A percentile compares a stretch with the other conserved stretches of the same genome.
These are phyloP conservation scores for Candida caryicola DNA, from an alignment of 805 yeast species.

Conservation along the genomic window DNA sequence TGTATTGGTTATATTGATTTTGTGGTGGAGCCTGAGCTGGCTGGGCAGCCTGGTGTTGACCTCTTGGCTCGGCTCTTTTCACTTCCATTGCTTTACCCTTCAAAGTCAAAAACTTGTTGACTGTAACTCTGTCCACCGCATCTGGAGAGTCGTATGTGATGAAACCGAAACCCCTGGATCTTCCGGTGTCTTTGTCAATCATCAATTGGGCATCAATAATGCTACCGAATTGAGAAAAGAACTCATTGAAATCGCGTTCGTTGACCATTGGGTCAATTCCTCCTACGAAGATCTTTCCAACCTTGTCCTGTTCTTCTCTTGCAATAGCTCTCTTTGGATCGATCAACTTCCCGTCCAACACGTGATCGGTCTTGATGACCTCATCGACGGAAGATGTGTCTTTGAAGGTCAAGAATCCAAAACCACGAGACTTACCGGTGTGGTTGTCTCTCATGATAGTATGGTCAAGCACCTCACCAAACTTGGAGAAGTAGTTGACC, in stretches of 20 bases:
- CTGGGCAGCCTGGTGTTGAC: conserved; percentile 52
- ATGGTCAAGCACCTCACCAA: conserved; percentile 83
- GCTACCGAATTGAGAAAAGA: conserved; percentile 83
- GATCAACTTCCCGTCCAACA: conserved; percentile 90
- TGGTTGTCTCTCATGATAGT: conserved; percentile 88
- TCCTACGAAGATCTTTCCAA: conserved; percentile 96
- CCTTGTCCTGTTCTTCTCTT: conserved; percentile 93
- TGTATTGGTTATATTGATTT: conserved; percentile 26
- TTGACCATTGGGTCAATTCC: conserved; percentile 94
- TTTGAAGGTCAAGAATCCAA: conserved; percentile 87
- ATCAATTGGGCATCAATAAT: conserved; percentile 94
- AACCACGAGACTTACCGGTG: conserved; percentile 91
- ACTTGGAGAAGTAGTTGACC: conserved; percentile 77
- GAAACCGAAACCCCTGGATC: conserved; percentile 96
- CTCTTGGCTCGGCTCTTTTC: conserved; percentile 80
- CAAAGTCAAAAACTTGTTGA: conserved; percentile 74
- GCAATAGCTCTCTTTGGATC: conserved; percentile 98
- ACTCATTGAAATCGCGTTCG: conserved; percentile 82
- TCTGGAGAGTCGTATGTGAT: conserved; percentile 93
- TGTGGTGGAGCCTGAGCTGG: conserved; percentile 18
- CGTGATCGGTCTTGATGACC: conserved; percentile 82
- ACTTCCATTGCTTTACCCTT: conserved; percentile 86
- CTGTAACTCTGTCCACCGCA: conserved; percentile 87
- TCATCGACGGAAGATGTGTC: conserved; percentile 80
- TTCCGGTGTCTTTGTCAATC: conserved; percentile 96